Conservation (phyloP, 768 basidiomycete species). For the Tephrocybe rancida region DNA sequence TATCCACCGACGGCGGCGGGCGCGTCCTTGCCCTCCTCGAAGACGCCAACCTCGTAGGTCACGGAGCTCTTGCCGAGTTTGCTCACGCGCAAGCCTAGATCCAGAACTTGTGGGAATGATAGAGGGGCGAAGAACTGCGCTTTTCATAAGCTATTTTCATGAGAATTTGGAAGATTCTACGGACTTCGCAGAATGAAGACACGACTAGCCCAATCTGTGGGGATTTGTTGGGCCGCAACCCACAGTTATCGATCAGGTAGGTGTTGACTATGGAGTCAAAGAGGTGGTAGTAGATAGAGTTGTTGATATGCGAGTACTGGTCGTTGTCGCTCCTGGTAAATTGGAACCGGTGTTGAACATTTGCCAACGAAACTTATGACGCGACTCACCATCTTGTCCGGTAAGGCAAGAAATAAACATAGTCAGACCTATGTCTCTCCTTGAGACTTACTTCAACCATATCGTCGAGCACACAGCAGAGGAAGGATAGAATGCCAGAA, state of each 20-base stretch:
- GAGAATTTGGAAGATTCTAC: background rate
- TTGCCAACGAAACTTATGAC: background rate
- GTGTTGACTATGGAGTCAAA: conserved; percentile 84
- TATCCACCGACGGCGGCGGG: conserved; percentile 60
- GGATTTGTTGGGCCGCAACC: conserved; percentile 51
- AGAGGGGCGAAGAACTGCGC: conserved; percentile 71
- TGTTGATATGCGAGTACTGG: conserved; percentile 83
- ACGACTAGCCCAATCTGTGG: conserved; percentile 75
- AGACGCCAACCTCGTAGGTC: conserved; percentile 80
- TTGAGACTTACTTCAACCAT: conserved; percentile 35
- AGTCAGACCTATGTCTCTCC: conserved; percentile 49
- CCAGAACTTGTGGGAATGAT: conserved; percentile 71
- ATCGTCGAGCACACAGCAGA: background rate
- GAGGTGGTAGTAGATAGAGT: conserved; percentile 78
- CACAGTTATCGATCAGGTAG: conserved; percentile 71
- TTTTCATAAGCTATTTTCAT: background rate
- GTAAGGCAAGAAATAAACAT: conserved; percentile 61
- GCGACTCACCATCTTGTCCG: conserved; percentile 67
- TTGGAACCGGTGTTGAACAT: background rate
- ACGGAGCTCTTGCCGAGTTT: conserved; percentile 77
- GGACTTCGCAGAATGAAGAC: conserved; percentile 71
- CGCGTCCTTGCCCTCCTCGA: conserved; percentile 45
- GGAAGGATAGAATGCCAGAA: background rate
- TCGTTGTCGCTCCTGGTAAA: conserved; percentile 79
- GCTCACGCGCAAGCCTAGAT: conserved; percentile 69